phyloP scores from a whole-genome alignment of 2,329 filamentous ascomycete species.

The Penicillium carneum region DNA sequence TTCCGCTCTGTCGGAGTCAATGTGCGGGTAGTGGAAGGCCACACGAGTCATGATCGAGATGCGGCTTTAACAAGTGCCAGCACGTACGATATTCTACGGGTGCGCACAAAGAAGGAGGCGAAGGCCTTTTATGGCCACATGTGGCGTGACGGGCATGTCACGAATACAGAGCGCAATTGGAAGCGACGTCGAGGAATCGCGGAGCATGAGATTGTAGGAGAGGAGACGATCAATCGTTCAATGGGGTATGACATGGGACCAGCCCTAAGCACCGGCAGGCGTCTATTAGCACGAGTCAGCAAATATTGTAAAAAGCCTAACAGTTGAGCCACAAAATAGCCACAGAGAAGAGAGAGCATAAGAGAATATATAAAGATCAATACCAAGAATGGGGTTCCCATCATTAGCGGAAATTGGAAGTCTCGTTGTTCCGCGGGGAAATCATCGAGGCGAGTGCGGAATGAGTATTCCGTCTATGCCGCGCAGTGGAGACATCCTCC shows the following conservation, averaged over 20 bases:
- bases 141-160: neutral
- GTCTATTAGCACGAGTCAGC: neutral
- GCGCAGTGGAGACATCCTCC: slow-evolving; percentile 6
- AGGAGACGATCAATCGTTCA: neutral
- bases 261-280: neutral
- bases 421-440: neutral
- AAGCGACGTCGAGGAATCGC: slow-evolving; percentile 37
- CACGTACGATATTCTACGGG: too few relatives aligned
- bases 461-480: slow-evolving; percentile 13
- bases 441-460: slow-evolving; percentile 24
- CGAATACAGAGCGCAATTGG: slow-evolving; percentile 38
- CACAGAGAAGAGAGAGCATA: too few relatives aligned
- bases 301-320: too few relatives aligned
- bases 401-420: neutral
- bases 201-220: slow-evolving; percentile 8
- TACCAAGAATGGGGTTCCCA: too few relatives aligned
- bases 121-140: neutral
- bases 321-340: too few relatives aligned
- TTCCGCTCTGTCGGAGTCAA: too few relatives aligned
- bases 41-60: too few relatives aligned
- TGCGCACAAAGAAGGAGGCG: too few relatives aligned
- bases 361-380: too few relatives aligned
- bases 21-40: too few relatives aligned
- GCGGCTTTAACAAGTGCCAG: too few relatives aligned
- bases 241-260: neutral